Evolutionary conservation across 805 yeast species (phyloP).

Genomic region (Nakazawaea pomicola): DNA sequence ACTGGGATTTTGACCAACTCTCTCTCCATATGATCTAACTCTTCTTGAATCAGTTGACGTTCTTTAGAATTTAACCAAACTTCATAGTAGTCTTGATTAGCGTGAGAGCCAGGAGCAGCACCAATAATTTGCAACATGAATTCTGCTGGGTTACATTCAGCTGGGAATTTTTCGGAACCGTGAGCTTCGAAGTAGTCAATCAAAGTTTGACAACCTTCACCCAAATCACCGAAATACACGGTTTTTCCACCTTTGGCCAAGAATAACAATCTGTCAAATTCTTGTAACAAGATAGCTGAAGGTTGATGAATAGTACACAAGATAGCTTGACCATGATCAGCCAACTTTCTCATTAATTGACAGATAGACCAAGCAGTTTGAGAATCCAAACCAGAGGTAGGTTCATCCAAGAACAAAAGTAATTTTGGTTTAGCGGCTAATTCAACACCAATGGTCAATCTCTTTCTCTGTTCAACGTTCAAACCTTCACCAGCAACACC

Average conservation of each 20-base stretch:
- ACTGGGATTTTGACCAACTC: slow-evolving; percentile 40
- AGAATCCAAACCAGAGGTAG: slow-evolving; percentile 70
- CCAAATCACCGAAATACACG: slow-evolving; percentile 80
- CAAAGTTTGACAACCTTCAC: slow-evolving; percentile 53
- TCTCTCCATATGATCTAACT: slow-evolving; percentile 58
- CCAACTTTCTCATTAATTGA: slow-evolving; percentile 59
- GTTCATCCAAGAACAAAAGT: slow-evolving; percentile 63
- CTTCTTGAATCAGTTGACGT: slow-evolving; percentile 49
- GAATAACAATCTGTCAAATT: slow-evolving; percentile 62
- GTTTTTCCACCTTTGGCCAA: slow-evolving; percentile 74
- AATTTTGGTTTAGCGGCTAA: slow-evolving; percentile 65
- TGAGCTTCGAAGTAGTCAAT: slow-evolving; percentile 58
- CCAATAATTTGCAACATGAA: slow-evolving; percentile 89
- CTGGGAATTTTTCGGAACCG: slow-evolving; percentile 66
- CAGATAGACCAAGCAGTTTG: slow-evolving; percentile 70
- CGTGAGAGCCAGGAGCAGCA: slow-evolving; percentile 77
- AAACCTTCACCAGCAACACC: slow-evolving; percentile 73
- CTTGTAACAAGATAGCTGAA: slow-evolving; percentile 62
- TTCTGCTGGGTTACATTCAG: slow-evolving; percentile 76
- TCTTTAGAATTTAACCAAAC: slow-evolving; percentile 75
- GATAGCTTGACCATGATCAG: slow-evolving; percentile 69
- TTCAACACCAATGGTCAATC: slow-evolving; percentile 67
- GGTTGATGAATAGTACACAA: slow-evolving; percentile 79
- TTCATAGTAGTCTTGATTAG: slow-evolving; percentile 65
- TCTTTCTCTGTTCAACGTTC: slow-evolving; percentile 65